Evolutionary conservation across 768 basidiomycete species (phyloP).

Genomic region (Piloderma croceum): DNA sequence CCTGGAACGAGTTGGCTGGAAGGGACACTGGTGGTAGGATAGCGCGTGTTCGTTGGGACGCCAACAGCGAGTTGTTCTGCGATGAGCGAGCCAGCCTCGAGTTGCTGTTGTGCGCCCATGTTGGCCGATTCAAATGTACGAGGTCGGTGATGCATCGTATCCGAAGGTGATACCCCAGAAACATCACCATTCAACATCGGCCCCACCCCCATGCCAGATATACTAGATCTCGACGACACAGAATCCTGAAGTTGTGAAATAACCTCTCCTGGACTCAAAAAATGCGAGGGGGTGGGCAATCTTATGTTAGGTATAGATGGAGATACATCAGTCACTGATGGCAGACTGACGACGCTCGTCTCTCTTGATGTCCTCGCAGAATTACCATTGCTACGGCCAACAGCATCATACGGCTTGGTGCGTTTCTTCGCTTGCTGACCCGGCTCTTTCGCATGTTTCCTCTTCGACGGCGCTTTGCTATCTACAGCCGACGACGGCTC

Average conservation of each 20-base stretch:
- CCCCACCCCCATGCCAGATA: too few species aligned
- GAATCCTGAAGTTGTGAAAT: too few species aligned
- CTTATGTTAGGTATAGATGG: too few species aligned
- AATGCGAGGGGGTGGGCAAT: too few species aligned
- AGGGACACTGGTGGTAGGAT: constrained; percentile 16
- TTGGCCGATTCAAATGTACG: too few species aligned
- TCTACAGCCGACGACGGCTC: constrained; percentile 28
- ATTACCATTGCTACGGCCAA: constrained; percentile 20
- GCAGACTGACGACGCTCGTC: constrained; percentile 46
- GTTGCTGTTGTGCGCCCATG: too few species aligned
- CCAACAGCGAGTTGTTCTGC: constrained; percentile 22
- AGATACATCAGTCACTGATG: too few species aligned
- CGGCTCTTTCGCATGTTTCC: constrained; percentile 19
- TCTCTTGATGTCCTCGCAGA: constrained; percentile 47
- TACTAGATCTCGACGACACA: too few species aligned
- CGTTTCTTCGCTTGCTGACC: constrained; percentile 40
- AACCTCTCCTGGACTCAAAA: too few species aligned
- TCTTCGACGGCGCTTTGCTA: constrained; percentile 40
- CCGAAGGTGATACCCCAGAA: too few species aligned
- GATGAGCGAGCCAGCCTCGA: constrained; percentile 6
- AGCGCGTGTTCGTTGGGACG: constrained; percentile 20
- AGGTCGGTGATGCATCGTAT: too few species aligned
- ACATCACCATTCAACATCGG: too few species aligned
- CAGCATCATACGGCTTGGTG: constrained; percentile 63
- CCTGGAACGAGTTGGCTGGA: constrained; percentile 7